A percentile compares a stretch with the other conserved stretches of the same genome.
phyloP scores from a whole-genome alignment of 2,329 filamentous ascomycete genomes.

The Cercospora beticola region DNA sequence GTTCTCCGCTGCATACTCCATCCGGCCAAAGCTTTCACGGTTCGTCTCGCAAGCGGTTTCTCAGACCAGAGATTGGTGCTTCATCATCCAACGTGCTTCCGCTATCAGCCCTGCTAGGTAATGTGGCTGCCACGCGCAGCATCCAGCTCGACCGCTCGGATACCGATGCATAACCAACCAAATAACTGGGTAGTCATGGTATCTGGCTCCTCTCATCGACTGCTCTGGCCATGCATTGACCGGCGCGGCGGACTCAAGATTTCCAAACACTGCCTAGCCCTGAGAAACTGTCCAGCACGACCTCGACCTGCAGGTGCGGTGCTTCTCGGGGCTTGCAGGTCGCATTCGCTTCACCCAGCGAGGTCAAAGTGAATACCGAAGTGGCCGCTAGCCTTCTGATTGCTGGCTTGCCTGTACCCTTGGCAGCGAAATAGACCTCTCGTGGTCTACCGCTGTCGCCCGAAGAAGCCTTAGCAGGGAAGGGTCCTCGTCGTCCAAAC shows the following conservation, averaged over 20 bases:
- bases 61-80: conserved; percentile 1
- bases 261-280: neutral
- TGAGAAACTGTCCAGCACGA: neutral
- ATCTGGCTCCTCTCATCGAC: conserved; percentile 1
- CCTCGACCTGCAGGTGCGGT: conserved; percentile 1
- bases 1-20: conserved; percentile 11
- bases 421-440: conserved; percentile 1
- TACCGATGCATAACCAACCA: conserved; percentile 12
- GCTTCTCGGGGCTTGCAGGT: conserved; percentile 18
- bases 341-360: conserved; percentile 18
- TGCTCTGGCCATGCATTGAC: conserved; percentile 18
- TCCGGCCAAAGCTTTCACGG: conserved; percentile 8
- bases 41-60: conserved; percentile 13
- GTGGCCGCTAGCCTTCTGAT: conserved; percentile 19
- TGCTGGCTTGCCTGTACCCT: conserved; percentile 12
- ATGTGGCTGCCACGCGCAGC: conserved; percentile 10
- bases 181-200: conserved; percentile 6
- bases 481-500: conserved; percentile 3
- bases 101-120: conserved; percentile 13
- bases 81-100: neutral
- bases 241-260: neutral
- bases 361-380: conserved; percentile 20
- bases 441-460: conserved; percentile 10
- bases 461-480: conserved; percentile 14
- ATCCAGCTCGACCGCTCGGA: conserved; percentile 2